These are phyloP conservation scores for Parastagonospora nodorum DNA, from an alignment of 2,329 filamentous ascomycete genomes.

Conservation along the genomic window DNA sequence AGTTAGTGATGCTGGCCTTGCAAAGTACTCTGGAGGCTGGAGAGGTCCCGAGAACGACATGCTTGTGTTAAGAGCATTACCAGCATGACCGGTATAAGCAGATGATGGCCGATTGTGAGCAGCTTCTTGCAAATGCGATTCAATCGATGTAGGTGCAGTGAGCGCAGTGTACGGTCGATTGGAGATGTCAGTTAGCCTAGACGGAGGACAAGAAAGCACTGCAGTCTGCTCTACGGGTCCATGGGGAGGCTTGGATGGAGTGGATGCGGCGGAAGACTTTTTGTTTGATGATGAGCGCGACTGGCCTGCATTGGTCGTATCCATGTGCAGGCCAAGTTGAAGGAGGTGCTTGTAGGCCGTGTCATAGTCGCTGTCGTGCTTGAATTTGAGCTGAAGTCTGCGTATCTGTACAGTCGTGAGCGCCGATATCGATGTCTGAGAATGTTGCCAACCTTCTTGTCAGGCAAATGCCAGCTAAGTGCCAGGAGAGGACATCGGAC, in stretches of 20 bases:
- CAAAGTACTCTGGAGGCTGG: constrained; percentile 32
- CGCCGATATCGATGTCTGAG: background rate
- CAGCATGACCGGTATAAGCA: constrained; percentile 12
- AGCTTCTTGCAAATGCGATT: constrained; percentile 16
- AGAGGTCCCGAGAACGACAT: constrained; percentile 16
- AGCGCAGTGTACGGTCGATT: constrained; percentile 29
- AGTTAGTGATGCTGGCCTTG: constrained; percentile 29
- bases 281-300: constrained; percentile 11
- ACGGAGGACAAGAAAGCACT: constrained; percentile 33
- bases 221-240: constrained; percentile 4
- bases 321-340: constrained; percentile 41
- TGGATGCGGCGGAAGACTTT: background rate
- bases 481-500: constrained; percentile 47
- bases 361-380: constrained; percentile 45
- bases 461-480: constrained; percentile 46
- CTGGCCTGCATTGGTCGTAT: constrained; percentile 12
- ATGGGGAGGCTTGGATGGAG: background rate
- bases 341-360: constrained; percentile 38
- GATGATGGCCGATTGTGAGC: constrained; percentile 19
- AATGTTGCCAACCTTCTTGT: constrained; percentile 39
- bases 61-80: background rate
- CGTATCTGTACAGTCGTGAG: constrained; percentile 42
- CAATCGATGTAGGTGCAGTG: constrained; percentile 9
- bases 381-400: constrained; percentile 53
- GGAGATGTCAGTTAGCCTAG: constrained; percentile 30